A percentile compares a stretch with the other conserved stretches of the same genome.
These are phyloP conservation scores for Quercus cerris DNA, from an alignment of 306 rosid species.

Conservation along the genomic window DNA sequence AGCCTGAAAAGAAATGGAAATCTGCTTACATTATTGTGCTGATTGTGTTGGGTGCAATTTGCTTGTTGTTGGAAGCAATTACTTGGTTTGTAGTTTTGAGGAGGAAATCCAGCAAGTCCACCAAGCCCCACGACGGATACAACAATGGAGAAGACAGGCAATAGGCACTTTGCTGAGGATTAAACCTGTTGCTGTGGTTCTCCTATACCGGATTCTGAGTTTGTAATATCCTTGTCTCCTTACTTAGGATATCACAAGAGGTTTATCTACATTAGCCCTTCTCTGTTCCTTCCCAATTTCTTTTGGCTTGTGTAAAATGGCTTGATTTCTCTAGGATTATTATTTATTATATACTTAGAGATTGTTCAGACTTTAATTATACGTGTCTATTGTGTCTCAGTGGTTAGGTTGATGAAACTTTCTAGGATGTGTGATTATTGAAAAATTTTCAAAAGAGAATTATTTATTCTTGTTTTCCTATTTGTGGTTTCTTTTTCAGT, in stretches of 20 bases:
- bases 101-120: conserved; percentile 46
- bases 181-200: neutral
- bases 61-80: conserved; percentile 56
- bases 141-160: conserved; percentile 42
- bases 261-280: neutral
- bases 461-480: neutral
- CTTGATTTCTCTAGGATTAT: conserved; percentile 22
- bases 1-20: conserved; percentile 59
- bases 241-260: neutral
- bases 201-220: conserved; percentile 7
- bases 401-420: conserved; percentile 2
- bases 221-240: conserved; percentile 14
- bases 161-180: conserved; percentile 6
- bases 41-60: conserved; percentile 43
- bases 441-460: neutral
- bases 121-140: conserved; percentile 51
- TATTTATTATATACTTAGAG: conserved; percentile 9
- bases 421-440: neutral
- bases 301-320: conserved; percentile 20
- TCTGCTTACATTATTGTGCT: conserved; percentile 40
- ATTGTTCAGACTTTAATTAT: neutral
- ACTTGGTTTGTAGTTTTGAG: conserved; percentile 74
- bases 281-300: neutral
- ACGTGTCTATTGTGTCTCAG: neutral
- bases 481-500: neutral